Conservation (phyloP, 768 basidiomycete species). For the Rhodotorula taiwanensis region DNA sequence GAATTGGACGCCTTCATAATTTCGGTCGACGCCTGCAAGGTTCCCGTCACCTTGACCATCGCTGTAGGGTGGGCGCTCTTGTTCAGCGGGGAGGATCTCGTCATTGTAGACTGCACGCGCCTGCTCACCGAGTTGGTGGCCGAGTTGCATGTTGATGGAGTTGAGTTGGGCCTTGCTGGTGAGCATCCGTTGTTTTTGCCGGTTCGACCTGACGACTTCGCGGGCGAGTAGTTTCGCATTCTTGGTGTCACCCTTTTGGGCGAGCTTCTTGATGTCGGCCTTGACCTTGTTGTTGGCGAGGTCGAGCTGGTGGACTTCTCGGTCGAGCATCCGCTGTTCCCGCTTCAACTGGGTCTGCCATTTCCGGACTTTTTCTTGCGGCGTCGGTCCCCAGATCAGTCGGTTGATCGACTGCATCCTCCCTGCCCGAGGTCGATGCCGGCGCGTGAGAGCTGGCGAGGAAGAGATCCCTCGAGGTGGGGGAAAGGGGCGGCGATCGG, state of each 20-base stretch:
- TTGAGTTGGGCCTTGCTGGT: conserved; percentile 88
- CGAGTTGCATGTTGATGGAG: conserved; percentile 79
- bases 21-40: conserved; percentile 93
- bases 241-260: conserved; percentile 82
- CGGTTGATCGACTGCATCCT: conserved; percentile 57
- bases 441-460: no score
- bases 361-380: conserved; percentile 81
- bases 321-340: conserved; percentile 74
- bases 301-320: conserved; percentile 90
- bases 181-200: conserved; percentile 85
- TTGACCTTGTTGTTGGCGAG: conserved; percentile 71
- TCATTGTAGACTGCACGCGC: background rate
- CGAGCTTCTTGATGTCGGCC: conserved; percentile 75
- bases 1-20: conserved; percentile 98
- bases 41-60: conserved; percentile 94
- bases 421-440: no score
- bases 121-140: conserved; percentile 79
- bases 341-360: conserved; percentile 84
- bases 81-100: background rate
- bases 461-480: no score
- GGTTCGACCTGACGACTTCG: conserved; percentile 90
- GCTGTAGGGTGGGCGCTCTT: conserved; percentile 51
- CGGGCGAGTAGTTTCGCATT: conserved; percentile 83
- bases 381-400: conserved; percentile 90
- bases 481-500: no score